Conservation (phyloP, 2,329 filamentous ascomycete species). For the Fusarium guadeloupense region DNA sequence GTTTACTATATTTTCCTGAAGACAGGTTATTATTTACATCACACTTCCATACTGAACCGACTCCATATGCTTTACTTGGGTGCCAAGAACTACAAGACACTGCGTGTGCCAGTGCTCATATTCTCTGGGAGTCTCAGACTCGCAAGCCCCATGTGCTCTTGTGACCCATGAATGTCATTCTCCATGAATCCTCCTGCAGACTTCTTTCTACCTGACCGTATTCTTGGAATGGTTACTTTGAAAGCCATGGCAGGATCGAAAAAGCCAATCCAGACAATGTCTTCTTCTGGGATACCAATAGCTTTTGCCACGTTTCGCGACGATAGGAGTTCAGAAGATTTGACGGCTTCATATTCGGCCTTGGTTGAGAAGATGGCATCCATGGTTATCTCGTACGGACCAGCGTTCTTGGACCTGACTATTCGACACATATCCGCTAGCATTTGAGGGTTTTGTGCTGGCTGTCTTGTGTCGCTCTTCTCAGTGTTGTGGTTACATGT, state of each 20-base stretch:
- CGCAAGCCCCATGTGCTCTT: no score
- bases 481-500: neutral
- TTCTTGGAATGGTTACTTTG: conserved; percentile 46
- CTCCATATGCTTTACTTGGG: no score
- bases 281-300: conserved; percentile 39
- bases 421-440: conserved; percentile 51
- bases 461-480: rapidly evolving
- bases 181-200: no score
- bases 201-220: no score
- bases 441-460: neutral
- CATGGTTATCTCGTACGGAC: conserved; percentile 59
- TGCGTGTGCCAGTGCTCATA: no score
- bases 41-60: no score
- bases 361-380: conserved; percentile 58
- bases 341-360: conserved; percentile 43
- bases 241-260: conserved; percentile 59
- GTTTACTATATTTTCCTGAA: no score
- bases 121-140: no score
- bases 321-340: conserved; percentile 17
- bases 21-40: no score
- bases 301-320: conserved; percentile 12
- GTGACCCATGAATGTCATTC: no score
- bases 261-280: conserved; percentile 52
- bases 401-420: conserved; percentile 59
- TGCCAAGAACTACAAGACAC: no score